A percentile compares a stretch with the other conserved stretches of the same genome.
These are phyloP conservation scores for Astrothelium macrocarpum DNA, from an alignment of 495 filamentous ascomycete genomes.

Conservation along the genomic window DNA sequence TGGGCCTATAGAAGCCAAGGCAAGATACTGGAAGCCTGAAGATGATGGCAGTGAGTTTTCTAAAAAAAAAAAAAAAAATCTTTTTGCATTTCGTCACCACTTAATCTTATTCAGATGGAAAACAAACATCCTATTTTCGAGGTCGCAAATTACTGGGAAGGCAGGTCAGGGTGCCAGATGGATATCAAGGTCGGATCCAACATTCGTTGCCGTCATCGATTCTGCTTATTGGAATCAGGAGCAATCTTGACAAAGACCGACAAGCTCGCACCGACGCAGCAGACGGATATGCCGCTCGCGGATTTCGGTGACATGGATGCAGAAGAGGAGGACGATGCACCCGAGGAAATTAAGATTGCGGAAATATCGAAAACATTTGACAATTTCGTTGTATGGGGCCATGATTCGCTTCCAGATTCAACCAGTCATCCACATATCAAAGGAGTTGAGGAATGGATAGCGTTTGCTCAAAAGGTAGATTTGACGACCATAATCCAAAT, in stretches of 20 bases:
- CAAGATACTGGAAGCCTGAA: slow-evolving; percentile 63
- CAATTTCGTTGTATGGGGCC: slow-evolving; percentile 72
- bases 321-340: slow-evolving; percentile 35
- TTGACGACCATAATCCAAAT: neutral
- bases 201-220: neutral
- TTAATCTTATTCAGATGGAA: slow-evolving; percentile 26
- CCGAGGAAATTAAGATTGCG: slow-evolving; percentile 46
- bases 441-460: slow-evolving; percentile 75
- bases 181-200: slow-evolving; percentile 52
- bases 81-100: slow-evolving; percentile 19
- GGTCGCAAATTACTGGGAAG: slow-evolving; percentile 72
- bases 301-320: slow-evolving; percentile 32
- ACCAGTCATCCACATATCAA: slow-evolving; percentile 47
- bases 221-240: slow-evolving; percentile 10
- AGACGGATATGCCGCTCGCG: slow-evolving; percentile 6
- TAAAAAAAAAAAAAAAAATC: too few relatives aligned
- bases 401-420: slow-evolving; percentile 47
- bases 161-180: slow-evolving; percentile 56
- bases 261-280: slow-evolving; percentile 11
- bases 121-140: slow-evolving; percentile 61
- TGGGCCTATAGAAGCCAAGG: slow-evolving; percentile 54
- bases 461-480: slow-evolving; percentile 54
- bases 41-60: slow-evolving; percentile 20
- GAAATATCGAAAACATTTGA: slow-evolving; percentile 63
- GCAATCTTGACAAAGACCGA: slow-evolving; percentile 21